These are phyloP conservation scores for Penicillium sp. DNA, from an alignment of 2,329 filamentous ascomycete genomes.

Conservation along the genomic window DNA sequence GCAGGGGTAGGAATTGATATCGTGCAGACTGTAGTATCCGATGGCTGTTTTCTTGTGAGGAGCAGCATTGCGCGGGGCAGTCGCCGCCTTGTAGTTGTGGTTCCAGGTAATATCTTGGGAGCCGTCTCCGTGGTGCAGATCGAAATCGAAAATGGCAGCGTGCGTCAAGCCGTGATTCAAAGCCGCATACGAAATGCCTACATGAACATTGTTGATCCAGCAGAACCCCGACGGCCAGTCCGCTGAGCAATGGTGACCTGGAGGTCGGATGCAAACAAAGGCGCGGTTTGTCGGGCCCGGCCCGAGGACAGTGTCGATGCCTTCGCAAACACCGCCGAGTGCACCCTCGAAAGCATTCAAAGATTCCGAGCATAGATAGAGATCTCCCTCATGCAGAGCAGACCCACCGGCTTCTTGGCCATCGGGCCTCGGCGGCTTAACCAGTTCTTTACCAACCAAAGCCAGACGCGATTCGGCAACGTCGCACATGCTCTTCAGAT, in stretches of 20 bases:
- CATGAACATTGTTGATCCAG: constrained; percentile 98
- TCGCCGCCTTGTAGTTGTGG: constrained; percentile 70
- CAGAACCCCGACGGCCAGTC: constrained; percentile 92
- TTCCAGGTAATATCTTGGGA: constrained; percentile 92
- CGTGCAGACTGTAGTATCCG: constrained; percentile 94
- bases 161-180: constrained; percentile 84
- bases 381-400: constrained; percentile 79
- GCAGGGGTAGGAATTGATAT: constrained; percentile 98
- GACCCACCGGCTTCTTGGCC: constrained; percentile 42
- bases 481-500: constrained; percentile 81
- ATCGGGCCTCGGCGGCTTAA: constrained; percentile 54
- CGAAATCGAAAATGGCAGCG: constrained; percentile 89
- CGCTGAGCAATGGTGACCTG: constrained; percentile 92
- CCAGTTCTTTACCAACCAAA: constrained; percentile 72
- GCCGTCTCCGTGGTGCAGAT: constrained; percentile 91
- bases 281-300: constrained; percentile 66
- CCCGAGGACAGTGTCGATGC: constrained; percentile 79
- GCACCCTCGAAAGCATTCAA: constrained; percentile 85
- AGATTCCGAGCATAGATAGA: constrained; percentile 87
- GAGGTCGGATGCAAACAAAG: constrained; percentile 89
- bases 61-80: constrained; percentile 66
- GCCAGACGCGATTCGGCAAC: constrained; percentile 75
- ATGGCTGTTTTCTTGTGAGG: constrained; percentile 81
- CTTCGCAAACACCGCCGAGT: constrained; percentile 88
- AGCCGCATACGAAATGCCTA: constrained; percentile 88